Conservation (phyloP, 441 rosid genomes). For the Codiaeum variegatum region DNA sequence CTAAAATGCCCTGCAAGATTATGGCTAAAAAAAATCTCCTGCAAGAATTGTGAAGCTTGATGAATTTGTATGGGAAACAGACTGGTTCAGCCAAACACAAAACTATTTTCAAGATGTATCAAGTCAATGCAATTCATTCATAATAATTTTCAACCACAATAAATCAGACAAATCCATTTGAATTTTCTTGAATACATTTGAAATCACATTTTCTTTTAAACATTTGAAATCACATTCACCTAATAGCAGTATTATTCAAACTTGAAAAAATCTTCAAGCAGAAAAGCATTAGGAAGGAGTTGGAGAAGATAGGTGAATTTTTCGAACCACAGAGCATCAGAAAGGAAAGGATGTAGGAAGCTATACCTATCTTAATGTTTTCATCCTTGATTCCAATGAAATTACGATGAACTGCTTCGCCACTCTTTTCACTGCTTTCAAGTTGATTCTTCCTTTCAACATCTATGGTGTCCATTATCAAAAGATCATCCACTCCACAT, state of each 20-base stretch:
- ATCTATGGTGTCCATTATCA: constrained; percentile 66
- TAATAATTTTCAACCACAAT: not conserved
- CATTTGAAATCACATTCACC: not conserved
- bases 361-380: constrained; percentile 47
- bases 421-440: constrained; percentile 63
- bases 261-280: not conserved
- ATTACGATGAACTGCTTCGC: constrained; percentile 69
- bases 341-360: not conserved
- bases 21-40: not conserved
- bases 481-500: constrained; percentile 97
- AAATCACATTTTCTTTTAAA: not conserved
- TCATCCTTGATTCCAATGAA: constrained; percentile 57
- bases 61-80: not conserved
- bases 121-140: not conserved
- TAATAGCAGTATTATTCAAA: not conserved
- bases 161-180: not conserved
- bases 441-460: constrained; percentile 69
- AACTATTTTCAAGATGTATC: not conserved
- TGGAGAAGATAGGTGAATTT: not conserved
- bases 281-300: no score
- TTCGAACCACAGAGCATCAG: not conserved
- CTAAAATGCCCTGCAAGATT: not conserved
- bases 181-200: not conserved
- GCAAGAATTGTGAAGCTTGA: not conserved
- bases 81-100: not conserved